These are phyloP conservation scores for Albugo laibachii DNA, from an alignment of 352 stramenopile species.

Conservation along the genomic window DNA sequence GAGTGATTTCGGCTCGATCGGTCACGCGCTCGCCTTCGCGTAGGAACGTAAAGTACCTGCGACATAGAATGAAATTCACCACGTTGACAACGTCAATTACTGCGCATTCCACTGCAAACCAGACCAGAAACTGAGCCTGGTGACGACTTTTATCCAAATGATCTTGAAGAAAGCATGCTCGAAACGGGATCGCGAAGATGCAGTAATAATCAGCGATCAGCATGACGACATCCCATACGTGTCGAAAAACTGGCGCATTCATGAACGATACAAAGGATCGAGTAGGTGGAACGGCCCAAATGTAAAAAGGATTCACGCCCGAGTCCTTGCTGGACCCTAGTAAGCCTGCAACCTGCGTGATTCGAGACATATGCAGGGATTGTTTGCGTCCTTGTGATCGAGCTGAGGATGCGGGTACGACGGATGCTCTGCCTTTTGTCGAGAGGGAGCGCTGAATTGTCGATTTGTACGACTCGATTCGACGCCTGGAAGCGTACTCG, in stretches of 20 bases:
- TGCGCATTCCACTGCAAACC: constrained; percentile 31
- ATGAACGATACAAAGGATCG: constrained; percentile 1
- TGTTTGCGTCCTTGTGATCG: too few species aligned
- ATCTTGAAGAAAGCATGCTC: constrained; percentile 31
- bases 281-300: too few species aligned
- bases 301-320: too few species aligned
- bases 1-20: constrained; percentile 13
- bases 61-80: constrained; percentile 33
- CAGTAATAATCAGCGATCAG: constrained; percentile 35
- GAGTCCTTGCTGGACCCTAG: too few species aligned
- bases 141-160: constrained; percentile 16
- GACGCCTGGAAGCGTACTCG: too few species aligned
- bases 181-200: constrained; percentile 27
- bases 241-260: constrained; percentile 20
- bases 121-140: constrained; percentile 11
- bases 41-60: constrained; percentile 30
- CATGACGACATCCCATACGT: constrained; percentile 29
- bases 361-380: too few species aligned
- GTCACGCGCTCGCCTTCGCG: constrained; percentile 18
- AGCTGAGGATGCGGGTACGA: too few species aligned
- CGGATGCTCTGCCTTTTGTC: too few species aligned
- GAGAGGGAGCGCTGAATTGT: too few species aligned
- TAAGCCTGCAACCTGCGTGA: too few species aligned
- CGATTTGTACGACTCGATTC: too few species aligned
- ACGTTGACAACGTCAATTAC: constrained; percentile 22